Conservation (phyloP, 2,329 filamentous ascomycete species). For the Anthostomella pinea region DNA sequence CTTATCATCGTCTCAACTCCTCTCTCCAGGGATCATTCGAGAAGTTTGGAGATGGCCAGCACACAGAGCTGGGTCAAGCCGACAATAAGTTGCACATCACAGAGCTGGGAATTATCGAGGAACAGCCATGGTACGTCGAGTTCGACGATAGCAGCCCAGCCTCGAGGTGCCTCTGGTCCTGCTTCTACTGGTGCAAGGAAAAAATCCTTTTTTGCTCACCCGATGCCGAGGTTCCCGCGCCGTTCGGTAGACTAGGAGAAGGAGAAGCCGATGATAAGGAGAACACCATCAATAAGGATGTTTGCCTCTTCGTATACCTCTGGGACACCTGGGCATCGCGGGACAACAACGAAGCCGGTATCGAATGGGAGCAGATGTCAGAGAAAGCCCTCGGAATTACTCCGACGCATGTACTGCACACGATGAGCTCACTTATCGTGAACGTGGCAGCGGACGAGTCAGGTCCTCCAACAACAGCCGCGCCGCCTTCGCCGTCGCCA, state of each 20-base stretch:
- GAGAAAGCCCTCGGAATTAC: background rate
- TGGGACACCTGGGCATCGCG: conserved; percentile 6
- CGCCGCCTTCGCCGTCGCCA: no score
- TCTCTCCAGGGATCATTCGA: background rate
- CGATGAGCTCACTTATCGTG: conserved; percentile 16
- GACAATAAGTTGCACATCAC: conserved; percentile 1
- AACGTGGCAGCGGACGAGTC: background rate
- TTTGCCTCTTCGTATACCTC: conserved; percentile 13
- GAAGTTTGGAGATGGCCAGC: background rate
- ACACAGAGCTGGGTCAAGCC: background rate
- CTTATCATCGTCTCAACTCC: conserved; percentile 2
- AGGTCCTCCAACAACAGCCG: background rate
- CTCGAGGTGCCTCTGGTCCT: conserved; percentile 4
- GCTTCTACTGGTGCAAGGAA: conserved; percentile 9
- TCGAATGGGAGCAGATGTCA: conserved; percentile 8
- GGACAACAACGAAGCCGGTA: background rate
- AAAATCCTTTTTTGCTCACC: background rate
- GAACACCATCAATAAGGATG: conserved; percentile 4
- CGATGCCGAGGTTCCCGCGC: background rate
- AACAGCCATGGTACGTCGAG: background rate
- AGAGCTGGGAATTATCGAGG: background rate
- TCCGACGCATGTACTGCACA: conserved; percentile 11
- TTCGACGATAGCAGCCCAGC: conserved; percentile 2
- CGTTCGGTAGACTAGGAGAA: conserved; percentile 2
- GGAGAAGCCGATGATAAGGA: background rate